Conservation (phyloP, 2,329 filamentous ascomycete species). For the Calonectria leucothoes region DNA sequence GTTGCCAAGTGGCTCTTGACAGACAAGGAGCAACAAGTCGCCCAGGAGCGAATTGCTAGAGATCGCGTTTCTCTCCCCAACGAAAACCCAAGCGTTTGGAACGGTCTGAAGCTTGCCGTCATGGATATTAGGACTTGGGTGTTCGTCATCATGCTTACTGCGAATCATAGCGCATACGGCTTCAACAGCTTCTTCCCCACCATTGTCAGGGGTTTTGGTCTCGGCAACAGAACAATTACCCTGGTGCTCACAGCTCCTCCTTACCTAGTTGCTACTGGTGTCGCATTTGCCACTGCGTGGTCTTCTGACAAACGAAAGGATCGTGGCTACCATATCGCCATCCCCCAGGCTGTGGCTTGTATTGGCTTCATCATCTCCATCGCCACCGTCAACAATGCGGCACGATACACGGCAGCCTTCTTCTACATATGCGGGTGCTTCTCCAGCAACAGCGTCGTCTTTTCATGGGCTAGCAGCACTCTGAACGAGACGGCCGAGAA, state of each 20-base stretch:
- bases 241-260: slow-evolving; percentile 41
- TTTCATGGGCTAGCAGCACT: slow-evolving; percentile 48
- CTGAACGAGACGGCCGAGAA: slow-evolving; percentile 51
- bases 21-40: slow-evolving; percentile 21
- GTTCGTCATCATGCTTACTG: slow-evolving; percentile 35
- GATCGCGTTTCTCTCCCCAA: slow-evolving; percentile 38
- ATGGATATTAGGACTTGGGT: slow-evolving; percentile 40
- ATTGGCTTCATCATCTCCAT: slow-evolving; percentile 38
- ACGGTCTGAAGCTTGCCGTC: slow-evolving; percentile 37
- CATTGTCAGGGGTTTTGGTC: slow-evolving; percentile 33
- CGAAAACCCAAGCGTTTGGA: slow-evolving; percentile 16
- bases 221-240: slow-evolving; percentile 33
- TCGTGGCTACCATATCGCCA: slow-evolving; percentile 34
- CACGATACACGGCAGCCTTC: slow-evolving; percentile 34
- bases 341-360: slow-evolving; percentile 25
- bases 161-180: slow-evolving; percentile 36
- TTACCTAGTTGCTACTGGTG: slow-evolving; percentile 34
- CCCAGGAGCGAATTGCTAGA: slow-evolving; percentile 25
- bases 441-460: slow-evolving; percentile 48
- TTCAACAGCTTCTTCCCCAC: slow-evolving; percentile 42
- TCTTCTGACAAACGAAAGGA: slow-evolving; percentile 35
- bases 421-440: slow-evolving; percentile 34
- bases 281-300: slow-evolving; percentile 27
- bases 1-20: slow-evolving; percentile 25
- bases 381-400: slow-evolving; percentile 32